phyloP scores from a whole-genome alignment of 2,329 filamentous ascomycete species.

The Aurifilum marmelostoma region DNA sequence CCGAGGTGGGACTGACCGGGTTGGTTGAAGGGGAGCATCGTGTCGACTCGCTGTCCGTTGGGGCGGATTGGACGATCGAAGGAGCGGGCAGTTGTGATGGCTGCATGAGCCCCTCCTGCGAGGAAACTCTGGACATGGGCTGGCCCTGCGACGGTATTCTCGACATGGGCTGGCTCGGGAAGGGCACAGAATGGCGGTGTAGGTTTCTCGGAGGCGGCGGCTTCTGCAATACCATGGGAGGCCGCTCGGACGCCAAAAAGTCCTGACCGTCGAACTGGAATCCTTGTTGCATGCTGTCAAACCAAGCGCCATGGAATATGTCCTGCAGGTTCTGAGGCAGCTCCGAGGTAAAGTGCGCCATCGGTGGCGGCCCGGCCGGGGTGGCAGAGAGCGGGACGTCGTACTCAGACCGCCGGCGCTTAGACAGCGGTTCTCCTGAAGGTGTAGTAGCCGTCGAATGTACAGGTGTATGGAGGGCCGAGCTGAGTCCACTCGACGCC shows the following conservation, averaged over 20 bases:
- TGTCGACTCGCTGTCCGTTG: background rate
- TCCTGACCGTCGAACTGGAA: background rate
- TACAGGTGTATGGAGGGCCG: background rate
- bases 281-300: background rate
- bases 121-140: too few species aligned
- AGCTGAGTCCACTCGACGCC: background rate
- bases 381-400: background rate
- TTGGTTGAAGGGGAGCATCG: background rate
- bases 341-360: slow-evolving; percentile 14
- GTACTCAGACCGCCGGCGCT: slow-evolving; percentile 12
- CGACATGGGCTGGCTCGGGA: background rate
- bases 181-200: background rate
- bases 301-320: slow-evolving; percentile 11
- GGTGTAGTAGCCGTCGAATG: background rate
- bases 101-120: background rate
- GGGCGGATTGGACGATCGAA: background rate
- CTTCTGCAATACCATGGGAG: background rate
- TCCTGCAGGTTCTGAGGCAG: slow-evolving; percentile 18
- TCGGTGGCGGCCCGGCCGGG: background rate
- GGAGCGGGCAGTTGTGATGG: background rate
- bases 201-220: slow-evolving; percentile 4
- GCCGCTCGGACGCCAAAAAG: background rate
- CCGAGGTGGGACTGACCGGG: background rate
- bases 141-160: background rate
- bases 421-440: background rate